Conservation (phyloP, 2,329 filamentous ascomycete species). For the Tolypocladium album region DNA sequence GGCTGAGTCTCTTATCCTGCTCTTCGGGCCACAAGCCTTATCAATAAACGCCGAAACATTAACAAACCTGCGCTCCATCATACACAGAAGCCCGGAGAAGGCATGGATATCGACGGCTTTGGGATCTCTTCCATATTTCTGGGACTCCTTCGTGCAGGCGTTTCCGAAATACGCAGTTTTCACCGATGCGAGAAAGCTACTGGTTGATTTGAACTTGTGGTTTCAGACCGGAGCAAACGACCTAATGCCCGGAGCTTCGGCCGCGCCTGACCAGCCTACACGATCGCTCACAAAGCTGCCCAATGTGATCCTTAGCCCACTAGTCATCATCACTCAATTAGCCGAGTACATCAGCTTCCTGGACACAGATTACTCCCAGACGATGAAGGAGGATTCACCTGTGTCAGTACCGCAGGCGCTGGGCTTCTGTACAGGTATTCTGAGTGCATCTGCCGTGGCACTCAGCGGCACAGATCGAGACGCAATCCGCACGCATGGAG, state of each 20-base stretch:
- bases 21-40: background rate
- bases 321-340: background rate
- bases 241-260: background rate
- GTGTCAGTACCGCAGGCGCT: background rate
- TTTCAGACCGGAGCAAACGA: background rate
- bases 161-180: background rate
- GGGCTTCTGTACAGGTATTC: background rate
- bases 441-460: background rate
- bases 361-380: background rate
- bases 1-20: background rate
- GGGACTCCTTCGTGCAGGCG: background rate
- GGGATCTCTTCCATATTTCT: background rate
- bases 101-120: background rate
- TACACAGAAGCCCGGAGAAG: background rate
- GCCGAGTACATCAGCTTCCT: background rate
- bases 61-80: background rate
- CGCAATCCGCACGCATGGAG: background rate
- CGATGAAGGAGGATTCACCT: background rate
- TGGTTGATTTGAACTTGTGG: background rate
- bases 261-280: background rate
- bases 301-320: background rate
- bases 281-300: background rate
- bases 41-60: background rate
- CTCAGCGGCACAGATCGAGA: background rate
- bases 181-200: background rate